Conservation (phyloP, 2,329 filamentous ascomycete species). For the Fusarium metavorans region DNA sequence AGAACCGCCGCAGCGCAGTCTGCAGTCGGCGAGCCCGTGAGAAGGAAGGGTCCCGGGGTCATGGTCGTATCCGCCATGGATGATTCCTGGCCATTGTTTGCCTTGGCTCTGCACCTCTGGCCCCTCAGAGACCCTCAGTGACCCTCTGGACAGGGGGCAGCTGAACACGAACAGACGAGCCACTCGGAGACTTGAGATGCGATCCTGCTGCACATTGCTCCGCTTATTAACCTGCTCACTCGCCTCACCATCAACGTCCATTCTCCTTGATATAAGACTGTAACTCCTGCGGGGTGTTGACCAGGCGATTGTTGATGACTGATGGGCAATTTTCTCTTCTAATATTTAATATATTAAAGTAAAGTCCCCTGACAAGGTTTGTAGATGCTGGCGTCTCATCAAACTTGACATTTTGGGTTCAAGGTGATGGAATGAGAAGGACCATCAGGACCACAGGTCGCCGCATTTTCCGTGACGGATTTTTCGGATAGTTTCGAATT, state of each 20-base stretch:
- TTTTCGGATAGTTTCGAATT: neutral
- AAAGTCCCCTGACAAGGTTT: neutral
- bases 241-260: neutral
- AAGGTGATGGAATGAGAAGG: neutral
- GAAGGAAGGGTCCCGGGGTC: constrained; percentile 12
- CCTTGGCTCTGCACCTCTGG: constrained; percentile 6
- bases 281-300: neutral
- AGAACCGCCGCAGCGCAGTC: constrained; percentile 16
- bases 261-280: neutral
- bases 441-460: neutral
- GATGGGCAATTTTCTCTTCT: neutral
- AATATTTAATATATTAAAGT: neutral
- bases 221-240: constrained; percentile 1
- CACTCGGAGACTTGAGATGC: neutral
- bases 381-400: neutral
- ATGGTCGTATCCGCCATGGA: constrained; percentile 33
- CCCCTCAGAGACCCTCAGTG: constrained; percentile 16
- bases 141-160: neutral
- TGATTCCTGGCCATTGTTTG: constrained; percentile 4
- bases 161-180: constrained; percentile 33
- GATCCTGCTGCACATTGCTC: neutral
- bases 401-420: neutral
- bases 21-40: constrained; percentile 36
- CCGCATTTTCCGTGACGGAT: neutral
- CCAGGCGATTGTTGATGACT: neutral